Evolutionary conservation across 2,329 filamentous ascomycete genomes (phyloP).

Genomic region (Colletotrichum theobromicola): DNA sequence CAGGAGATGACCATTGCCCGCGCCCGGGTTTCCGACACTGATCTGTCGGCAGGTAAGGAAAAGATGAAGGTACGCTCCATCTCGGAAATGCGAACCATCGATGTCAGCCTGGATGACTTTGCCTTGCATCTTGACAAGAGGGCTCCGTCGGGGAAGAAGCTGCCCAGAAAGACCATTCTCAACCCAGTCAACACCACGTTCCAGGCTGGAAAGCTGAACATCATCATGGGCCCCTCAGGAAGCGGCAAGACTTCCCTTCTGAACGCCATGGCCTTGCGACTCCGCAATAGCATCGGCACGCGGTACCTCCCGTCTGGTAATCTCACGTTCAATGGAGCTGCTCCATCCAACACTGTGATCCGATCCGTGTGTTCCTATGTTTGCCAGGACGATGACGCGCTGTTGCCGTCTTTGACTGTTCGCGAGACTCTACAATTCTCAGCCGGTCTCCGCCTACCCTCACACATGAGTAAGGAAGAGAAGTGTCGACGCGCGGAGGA

Average conservation of each 20-base stretch:
- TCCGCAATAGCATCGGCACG: constrained; percentile 66
- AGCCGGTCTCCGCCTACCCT: constrained; percentile 72
- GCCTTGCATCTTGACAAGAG: constrained; percentile 69
- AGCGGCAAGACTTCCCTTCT: constrained; percentile 78
- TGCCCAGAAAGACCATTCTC: constrained; percentile 65
- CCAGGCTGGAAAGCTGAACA: constrained; percentile 70
- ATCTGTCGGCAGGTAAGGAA: constrained; percentile 73
- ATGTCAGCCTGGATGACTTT: constrained; percentile 69
- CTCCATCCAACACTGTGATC: constrained; percentile 71
- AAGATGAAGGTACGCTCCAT: constrained; percentile 63
- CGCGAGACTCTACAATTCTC: constrained; percentile 76
- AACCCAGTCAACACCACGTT: constrained; percentile 72
- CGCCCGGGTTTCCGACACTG: constrained; percentile 61
- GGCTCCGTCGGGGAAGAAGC: constrained; percentile 53
- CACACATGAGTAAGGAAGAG: constrained; percentile 71
- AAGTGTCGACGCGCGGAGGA: constrained; percentile 74
- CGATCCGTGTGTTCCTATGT: constrained; percentile 78
- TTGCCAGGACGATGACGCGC: constrained; percentile 78
- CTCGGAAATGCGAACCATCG: constrained; percentile 62
- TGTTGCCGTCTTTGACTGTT: constrained; percentile 77
- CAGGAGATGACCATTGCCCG: constrained; percentile 75
- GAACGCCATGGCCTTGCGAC: constrained; percentile 73
- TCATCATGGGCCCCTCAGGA: constrained; percentile 82
- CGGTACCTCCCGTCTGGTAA: constrained; percentile 66
- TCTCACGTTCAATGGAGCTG: constrained; percentile 73